A percentile compares a stretch with the other conserved stretches of the same genome.
Conservation (phyloP, 805 yeast species). For the Saccharomycopsis microspora region DNA sequence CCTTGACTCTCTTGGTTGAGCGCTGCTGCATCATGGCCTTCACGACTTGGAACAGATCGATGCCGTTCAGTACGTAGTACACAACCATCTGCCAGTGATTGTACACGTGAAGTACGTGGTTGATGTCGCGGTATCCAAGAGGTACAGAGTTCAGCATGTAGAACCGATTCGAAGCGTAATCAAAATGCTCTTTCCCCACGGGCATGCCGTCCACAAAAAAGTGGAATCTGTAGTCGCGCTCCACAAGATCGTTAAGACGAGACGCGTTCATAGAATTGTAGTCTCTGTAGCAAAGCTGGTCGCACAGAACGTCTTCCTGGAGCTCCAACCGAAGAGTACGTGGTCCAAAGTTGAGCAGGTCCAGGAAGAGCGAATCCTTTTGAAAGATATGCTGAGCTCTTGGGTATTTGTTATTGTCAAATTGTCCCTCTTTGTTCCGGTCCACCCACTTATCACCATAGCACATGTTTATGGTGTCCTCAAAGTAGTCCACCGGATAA, state of each 20-base stretch:
- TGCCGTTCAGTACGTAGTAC: conserved; percentile 19
- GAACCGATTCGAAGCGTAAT: conserved; percentile 20
- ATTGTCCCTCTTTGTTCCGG: neutral
- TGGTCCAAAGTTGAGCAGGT: conserved; percentile 8
- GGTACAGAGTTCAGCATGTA: conserved; percentile 23
- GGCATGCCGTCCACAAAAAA: conserved; percentile 23
- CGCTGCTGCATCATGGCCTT: conserved; percentile 21
- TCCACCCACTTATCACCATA: conserved; percentile 7
- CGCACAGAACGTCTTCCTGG: conserved; percentile 5
- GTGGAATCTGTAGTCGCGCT: conserved; percentile 21
- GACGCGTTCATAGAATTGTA: conserved; percentile 18
- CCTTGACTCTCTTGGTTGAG: conserved; percentile 20
- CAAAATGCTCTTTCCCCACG: conserved; percentile 22
- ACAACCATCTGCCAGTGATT: conserved; percentile 24
- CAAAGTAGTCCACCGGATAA: conserved; percentile 10
- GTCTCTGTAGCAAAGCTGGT: conserved; percentile 12
- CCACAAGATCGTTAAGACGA: conserved; percentile 20
- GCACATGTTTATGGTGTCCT: conserved; percentile 9
- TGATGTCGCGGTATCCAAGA: conserved; percentile 21
- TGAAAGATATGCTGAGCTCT: neutral
- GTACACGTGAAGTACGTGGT: conserved; percentile 21
- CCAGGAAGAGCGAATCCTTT: conserved; percentile 3
- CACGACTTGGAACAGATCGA: conserved; percentile 15
- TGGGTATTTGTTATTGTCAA: neutral
- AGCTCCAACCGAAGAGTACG: conserved; percentile 5